Conservation (phyloP, 306 rosid genomes). For the Fagus sylvatica region DNA sequence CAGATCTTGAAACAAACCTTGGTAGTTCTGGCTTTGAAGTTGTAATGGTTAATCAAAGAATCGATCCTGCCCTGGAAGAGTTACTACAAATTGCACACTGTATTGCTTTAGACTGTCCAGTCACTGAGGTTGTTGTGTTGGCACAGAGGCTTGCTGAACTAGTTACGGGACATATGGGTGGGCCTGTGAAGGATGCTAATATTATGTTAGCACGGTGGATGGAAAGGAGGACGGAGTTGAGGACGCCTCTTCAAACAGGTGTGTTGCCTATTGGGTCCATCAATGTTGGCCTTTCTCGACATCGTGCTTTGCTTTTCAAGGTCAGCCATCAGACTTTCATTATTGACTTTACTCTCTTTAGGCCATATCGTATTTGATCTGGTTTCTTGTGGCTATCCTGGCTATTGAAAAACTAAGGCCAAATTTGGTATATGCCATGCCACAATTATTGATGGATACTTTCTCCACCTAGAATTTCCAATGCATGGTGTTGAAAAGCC, state of each 20-base stretch:
- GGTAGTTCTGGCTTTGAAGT: conserved; percentile 78
- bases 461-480: neutral
- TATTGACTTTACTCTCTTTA: conserved; percentile 18
- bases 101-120: conserved; percentile 85
- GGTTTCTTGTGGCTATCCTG: neutral
- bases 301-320: conserved; percentile 98
- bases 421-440: neutral
- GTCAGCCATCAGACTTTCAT: conserved; percentile 40
- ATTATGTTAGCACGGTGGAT: conserved; percentile 79
- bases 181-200: conserved; percentile 94
- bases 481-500: neutral
- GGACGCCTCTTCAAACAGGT: conserved; percentile 76
- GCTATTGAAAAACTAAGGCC: neutral
- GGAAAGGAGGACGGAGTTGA: conserved; percentile 78
- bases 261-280: conserved; percentile 90
- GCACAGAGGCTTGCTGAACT: conserved; percentile 96
- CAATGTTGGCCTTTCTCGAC: conserved; percentile 91
- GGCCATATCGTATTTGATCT: conserved; percentile 6
- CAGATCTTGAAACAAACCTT: conserved; percentile 68
- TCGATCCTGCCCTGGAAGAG: conserved; percentile 84
- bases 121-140: conserved; percentile 54
- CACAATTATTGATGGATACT: neutral
- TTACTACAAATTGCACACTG: conserved; percentile 87
- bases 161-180: conserved; percentile 88
- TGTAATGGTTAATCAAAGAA: conserved; percentile 68